Conservation (phyloP, 148 eudicot genomes). For the Camellia lanceoleosa region DNA sequence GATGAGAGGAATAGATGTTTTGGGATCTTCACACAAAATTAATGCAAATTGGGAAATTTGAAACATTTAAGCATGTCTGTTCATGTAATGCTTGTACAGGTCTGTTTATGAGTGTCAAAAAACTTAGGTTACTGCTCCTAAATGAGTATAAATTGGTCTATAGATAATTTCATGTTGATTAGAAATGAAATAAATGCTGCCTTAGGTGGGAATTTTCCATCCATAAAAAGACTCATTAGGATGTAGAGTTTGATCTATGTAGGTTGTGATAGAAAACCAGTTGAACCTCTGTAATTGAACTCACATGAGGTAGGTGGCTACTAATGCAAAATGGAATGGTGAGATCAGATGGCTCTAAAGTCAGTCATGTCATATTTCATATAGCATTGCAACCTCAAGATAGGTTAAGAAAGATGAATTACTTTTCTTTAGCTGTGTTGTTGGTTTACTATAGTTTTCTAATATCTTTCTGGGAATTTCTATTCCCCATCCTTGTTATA, state of each 20-base stretch:
- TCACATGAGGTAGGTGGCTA: neutral
- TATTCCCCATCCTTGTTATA: constrained; percentile 23
- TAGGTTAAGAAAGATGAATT: neutral
- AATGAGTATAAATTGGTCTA: neutral
- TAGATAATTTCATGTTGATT: neutral
- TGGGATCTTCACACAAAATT: neutral
- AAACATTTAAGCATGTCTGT: neutral
- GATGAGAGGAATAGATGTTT: neutral
- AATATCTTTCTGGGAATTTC: neutral
- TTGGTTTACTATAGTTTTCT: neutral
- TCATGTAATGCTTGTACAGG: neutral
- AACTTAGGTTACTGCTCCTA: neutral
- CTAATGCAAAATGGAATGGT: neutral
- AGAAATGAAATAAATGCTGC: neutral
- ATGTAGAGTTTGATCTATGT: neutral
- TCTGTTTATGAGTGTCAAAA: neutral
- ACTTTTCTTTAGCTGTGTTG: neutral
- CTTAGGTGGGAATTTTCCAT: neutral
- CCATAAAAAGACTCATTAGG: neutral
- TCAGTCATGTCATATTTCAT: neutral
- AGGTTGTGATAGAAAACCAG: neutral
- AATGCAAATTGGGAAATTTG: neutral
- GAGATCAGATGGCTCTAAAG: neutral
- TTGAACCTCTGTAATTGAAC: neutral
- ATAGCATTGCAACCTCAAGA: neutral